Conservation (phyloP, 768 basidiomycete species). For the Nevesoporus exiguus region DNA sequence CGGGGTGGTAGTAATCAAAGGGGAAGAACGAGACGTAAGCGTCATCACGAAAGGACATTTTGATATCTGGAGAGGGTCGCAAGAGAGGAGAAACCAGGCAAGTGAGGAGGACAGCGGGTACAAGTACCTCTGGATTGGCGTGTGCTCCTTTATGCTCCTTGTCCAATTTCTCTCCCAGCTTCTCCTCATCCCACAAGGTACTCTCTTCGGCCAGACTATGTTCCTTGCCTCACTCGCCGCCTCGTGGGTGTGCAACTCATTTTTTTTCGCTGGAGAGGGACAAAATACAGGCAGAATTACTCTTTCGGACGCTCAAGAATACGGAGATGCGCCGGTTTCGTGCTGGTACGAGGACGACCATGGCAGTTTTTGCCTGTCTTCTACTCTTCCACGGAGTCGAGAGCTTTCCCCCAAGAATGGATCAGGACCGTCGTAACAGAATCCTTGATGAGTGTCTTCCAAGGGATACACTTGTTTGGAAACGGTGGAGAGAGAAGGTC, state of each 20-base stretch:
- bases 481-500: constrained; percentile 20
- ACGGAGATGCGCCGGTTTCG: constrained; percentile 8
- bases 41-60: constrained; percentile 8
- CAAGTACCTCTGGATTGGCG: constrained; percentile 13
- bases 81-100: not conserved
- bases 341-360: constrained; percentile 18
- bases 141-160: constrained; percentile 27
- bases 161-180: constrained; percentile 33
- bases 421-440: not conserved
- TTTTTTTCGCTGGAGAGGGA: constrained; percentile 24
- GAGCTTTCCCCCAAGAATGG: not conserved
- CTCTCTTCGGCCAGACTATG: constrained; percentile 35
- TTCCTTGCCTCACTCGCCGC: constrained; percentile 29
- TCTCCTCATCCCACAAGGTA: constrained; percentile 32
- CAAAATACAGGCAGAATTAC: constrained; percentile 16
- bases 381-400: constrained; percentile 16
- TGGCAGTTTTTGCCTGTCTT: constrained; percentile 22
- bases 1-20: constrained; percentile 28
- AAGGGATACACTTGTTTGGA: constrained; percentile 24
- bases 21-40: constrained; percentile 27
- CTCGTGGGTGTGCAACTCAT: constrained; percentile 33
- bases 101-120: not conserved
- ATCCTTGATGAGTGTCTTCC: constrained; percentile 17
- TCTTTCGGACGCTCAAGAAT: constrained; percentile 11
- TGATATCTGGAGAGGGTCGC: constrained; percentile 10